Base-by-base conservation (phyloP, 2,329 filamentous ascomycete genomes). In the Fusarium nygamai region DNA sequence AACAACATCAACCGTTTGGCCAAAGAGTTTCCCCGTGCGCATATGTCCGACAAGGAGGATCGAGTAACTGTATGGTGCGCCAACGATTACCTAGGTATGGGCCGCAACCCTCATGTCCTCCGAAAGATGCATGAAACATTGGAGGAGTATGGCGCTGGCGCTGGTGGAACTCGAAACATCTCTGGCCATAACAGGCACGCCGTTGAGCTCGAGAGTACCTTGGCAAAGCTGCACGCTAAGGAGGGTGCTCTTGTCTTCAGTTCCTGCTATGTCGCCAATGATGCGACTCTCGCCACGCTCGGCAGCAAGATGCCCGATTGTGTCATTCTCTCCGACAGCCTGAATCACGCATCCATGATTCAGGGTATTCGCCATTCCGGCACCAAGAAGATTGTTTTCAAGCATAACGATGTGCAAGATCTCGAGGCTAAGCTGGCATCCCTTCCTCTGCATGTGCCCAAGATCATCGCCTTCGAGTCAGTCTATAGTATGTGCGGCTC, bases 401-500 rank as follows among this genome's bases (percentile, higher is more conserved):
- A 97, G 86, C 96, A 99, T 86, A 99, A 99, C 80, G 95, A 99
- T 79, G 84, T 98, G n/a, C 91, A 88, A 47, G 96, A 99, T 79
- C 87, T 99, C 22, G 96, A 99, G 86, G 91, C 91, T 58, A 98
- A 99, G 85, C 88, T 99, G 75, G 95, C 95, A 6, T 93, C 95
- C 19, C 88, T 99, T 47, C 95, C 96, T 2, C 85, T 93, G 2
- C 89, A 96, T 69, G 90, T 94, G 41, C 96, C 96, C 66, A 99
- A 99, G 87, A 98, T 99, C 76, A 99, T 99, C 75, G 96, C 96
- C 6, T 99, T 98, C 75, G 96, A 99, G 85, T 98, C 95, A 36
- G 96, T 99, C 8, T 99, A 99, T 86, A 98, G 95, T 86, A 99
- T 99, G 96, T 99, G 96, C 81, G 96, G 96, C 72, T 98, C 95